These are phyloP conservation scores for Suhomyces wounanorum DNA, from an alignment of 1,139 yeast species.

Conservation along the genomic window DNA sequence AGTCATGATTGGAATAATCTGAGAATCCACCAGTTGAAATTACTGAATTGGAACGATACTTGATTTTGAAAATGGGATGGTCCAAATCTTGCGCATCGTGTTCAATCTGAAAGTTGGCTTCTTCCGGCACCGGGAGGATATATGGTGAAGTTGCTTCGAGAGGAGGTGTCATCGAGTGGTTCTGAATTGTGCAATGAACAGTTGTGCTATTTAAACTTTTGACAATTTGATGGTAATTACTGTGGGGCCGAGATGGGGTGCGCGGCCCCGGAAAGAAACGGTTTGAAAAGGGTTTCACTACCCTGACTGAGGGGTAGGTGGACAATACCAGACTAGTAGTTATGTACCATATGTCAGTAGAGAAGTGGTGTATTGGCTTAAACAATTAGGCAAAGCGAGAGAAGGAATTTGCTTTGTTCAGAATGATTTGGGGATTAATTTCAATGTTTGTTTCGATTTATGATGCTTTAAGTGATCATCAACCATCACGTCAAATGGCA, in stretches of 20 bases:
- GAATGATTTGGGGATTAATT: no score
- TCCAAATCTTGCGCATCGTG: constrained; percentile 19
- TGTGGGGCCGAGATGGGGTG: constrained; percentile 1
- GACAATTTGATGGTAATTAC: neutral
- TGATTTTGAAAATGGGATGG: constrained; percentile 26
- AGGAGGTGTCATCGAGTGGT: neutral
- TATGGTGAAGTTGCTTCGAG: neutral
- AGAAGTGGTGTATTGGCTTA: no score
- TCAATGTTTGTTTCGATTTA: no score
- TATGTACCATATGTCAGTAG: no score
- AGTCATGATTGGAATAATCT: constrained; percentile 15
- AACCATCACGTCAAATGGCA: no score
- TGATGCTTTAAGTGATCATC: no score
- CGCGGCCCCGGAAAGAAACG: neutral
- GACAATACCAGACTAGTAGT: no score
- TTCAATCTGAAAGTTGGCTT: constrained; percentile 20
- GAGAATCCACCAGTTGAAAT: constrained; percentile 19
- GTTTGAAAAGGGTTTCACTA: neutral
- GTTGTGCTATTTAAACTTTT: neutral
- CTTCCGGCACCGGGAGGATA: constrained; percentile 9
- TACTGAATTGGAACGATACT: constrained; percentile 24
- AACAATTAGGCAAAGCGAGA: no score
- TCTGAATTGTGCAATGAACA: neutral
- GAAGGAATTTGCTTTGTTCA: no score
- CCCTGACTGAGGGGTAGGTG: neutral